Base-by-base conservation (phyloP, 2,329 filamentous ascomycete genomes). In the Rhynchosporium graminicola region DNA sequence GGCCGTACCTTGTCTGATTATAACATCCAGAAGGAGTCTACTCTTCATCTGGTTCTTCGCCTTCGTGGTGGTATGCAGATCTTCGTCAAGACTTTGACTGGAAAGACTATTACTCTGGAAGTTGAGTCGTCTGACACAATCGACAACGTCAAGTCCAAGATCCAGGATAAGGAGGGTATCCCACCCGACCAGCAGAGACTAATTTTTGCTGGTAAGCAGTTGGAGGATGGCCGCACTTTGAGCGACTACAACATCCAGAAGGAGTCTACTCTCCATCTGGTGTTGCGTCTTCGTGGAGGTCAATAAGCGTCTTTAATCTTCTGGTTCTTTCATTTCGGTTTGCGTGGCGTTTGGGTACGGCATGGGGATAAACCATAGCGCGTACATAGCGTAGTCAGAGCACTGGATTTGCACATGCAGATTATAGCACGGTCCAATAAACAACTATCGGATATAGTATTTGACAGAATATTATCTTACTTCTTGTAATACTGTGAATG, bases 1-100 rank as follows among this genome's bases (percentile, higher is more conserved):
- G 93, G 93, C 82, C 91, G 93, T 77, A 97, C 94, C 68, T 87
- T 97, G 70, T 91, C 88, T 79, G 93, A 97, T 84, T 97, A 97
- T 89, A 97, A 97, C 86, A 97, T 98, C 83, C 93, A 97, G 86
- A 97, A 97, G 92, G 94, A 98, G 86, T 97, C 94, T 63, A 98
- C 94, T 72, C 93, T 98, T 75, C 94, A 98, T 84, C 83, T 98
- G 77, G 94, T 98, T 78, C 93, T 98, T 82, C 93, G 94, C 85
- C 93, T 98, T 76, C 93, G 94, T 86, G 94, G 94, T 86, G 94
- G 94, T 86, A 94, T 98, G 87, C 87, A 77, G 87, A 87, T 52
- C 89, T 98, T 98, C 90, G 94, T 98, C 84, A 98, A 97, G 90
- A 97, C 94, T 87, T 91, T 97, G 78, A 97, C 94, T 87, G 94